A percentile compares a stretch with the other conserved stretches of the same genome.
Evolutionary conservation across 2,329 filamentous ascomycete genomes (phyloP).

Genomic region (Sporothrix dimorphospora): DNA sequence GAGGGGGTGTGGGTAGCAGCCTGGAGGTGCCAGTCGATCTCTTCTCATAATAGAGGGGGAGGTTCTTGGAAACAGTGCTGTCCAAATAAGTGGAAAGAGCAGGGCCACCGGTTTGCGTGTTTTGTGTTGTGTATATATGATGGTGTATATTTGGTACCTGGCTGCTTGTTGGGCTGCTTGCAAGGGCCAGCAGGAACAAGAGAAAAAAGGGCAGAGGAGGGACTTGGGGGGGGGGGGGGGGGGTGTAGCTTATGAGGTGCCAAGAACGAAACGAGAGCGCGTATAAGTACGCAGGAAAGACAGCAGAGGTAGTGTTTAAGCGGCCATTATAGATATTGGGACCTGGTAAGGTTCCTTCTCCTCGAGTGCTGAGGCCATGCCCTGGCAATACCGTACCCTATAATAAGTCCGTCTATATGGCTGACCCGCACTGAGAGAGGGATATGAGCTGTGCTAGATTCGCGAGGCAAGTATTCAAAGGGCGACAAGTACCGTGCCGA

Average conservation of each 20-base stretch:
- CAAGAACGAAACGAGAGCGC: conserved; percentile 8
- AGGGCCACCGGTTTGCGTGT: conserved; percentile 21
- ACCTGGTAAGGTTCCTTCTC: conserved; percentile 31
- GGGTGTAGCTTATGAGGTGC: conserved; percentile 19
- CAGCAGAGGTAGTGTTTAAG: conserved; percentile 25
- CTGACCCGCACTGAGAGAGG: conserved; percentile 18
- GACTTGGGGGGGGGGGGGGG: not conserved
- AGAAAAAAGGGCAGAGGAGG: not conserved
- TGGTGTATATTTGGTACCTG: conserved; percentile 27
- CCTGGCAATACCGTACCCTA: conserved; percentile 29
- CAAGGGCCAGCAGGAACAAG: conserved; percentile 26
- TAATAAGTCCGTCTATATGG: conserved; percentile 26
- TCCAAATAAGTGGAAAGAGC: conserved; percentile 1
- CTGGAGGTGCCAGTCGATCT: conserved; percentile 21
- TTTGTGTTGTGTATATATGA: conserved; percentile 21
- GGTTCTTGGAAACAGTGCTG: conserved; percentile 19
- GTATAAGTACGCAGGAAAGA: not conserved
- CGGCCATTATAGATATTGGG: conserved; percentile 28
- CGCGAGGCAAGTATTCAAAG: not conserved
- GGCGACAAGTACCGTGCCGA: conserved; percentile 24
- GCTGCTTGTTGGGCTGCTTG: conserved; percentile 24
- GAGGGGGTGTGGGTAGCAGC: conserved; percentile 23
- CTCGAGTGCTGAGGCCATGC: conserved; percentile 23
- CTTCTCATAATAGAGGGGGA: not conserved
- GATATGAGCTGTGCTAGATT: conserved; percentile 18